Conservation (phyloP, 768 basidiomycete genomes). For the Chalciporus piperatus region DNA sequence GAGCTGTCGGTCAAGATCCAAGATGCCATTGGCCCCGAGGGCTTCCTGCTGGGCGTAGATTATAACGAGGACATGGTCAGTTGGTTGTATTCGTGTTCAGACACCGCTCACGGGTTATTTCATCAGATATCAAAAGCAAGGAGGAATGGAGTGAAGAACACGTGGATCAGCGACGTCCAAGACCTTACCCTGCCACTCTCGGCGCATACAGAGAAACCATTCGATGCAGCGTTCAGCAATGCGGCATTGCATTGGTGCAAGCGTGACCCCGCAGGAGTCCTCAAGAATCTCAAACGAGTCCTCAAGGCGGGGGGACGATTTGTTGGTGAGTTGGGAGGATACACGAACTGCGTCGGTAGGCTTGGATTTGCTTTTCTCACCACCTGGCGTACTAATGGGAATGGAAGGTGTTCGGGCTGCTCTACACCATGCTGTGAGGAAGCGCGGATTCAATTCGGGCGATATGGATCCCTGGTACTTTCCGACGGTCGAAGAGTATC, state of each 20-base stretch:
- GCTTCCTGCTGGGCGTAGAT: slow-evolving; percentile 68
- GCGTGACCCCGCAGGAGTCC: slow-evolving; percentile 60
- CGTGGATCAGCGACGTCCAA: slow-evolving; percentile 57
- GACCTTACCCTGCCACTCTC: slow-evolving; percentile 35
- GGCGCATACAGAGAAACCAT: slow-evolving; percentile 36
- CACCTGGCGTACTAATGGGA: not conserved
- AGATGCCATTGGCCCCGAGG: slow-evolving; percentile 46
- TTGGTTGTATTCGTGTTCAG: not conserved
- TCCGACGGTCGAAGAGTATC: slow-evolving; percentile 68
- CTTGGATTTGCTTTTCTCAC: not conserved
- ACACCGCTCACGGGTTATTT: too few species aligned
- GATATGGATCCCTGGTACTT: slow-evolving; percentile 82
- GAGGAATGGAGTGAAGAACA: slow-evolving; percentile 42
- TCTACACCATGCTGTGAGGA: slow-evolving; percentile 50
- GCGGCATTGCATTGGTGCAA: slow-evolving; percentile 88
- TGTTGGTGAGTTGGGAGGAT: slow-evolving; percentile 76
- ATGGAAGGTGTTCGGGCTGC: slow-evolving; percentile 56
- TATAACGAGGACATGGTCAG: slow-evolving; percentile 70
- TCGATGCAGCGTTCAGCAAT: slow-evolving; percentile 78
- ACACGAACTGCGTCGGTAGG: slow-evolving; percentile 66
- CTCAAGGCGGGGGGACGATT: slow-evolving; percentile 72
- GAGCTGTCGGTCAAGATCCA: slow-evolving; percentile 65
- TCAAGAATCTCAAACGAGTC: slow-evolving; percentile 54
- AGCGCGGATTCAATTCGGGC: slow-evolving; percentile 55
- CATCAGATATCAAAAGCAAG: slow-evolving; percentile 53